Base-by-base conservation (phyloP, 352 stramenopile genomes). In the Globisporangium echinulatum region DNA sequence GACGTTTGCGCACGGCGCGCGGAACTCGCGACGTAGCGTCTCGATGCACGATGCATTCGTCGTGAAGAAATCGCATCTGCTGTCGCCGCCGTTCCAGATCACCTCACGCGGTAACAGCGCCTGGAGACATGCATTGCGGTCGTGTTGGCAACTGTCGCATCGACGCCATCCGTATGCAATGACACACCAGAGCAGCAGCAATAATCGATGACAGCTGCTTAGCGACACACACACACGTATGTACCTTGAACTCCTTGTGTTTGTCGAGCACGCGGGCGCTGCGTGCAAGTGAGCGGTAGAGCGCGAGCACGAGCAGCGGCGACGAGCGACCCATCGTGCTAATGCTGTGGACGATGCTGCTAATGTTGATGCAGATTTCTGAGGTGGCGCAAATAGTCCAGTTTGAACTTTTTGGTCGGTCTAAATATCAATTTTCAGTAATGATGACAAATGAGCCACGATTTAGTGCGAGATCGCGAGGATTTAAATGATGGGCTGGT, bases 251-350 rank as follows among this genome's bases (percentile, higher is more conserved):
- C 52, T 70, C 68, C 7, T 71, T 69, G 56, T 74, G 63, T 5
- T 57, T 52, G 60, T 92, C 82, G 33, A 92, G 68, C 60, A 88
- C 77, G 62, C 75, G 76, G 49, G 76, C 72, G 62, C 82, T 87
- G 54, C 76, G 82, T 50, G 87, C 57, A 36, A 90, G 75, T 56
- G 79, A 87, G 50, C 79, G 77, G 52, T 90, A 90, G 57, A 92
- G 72, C 69, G 77, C 74, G 54, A 87, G 58, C 40, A 81, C 77
- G 42, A 92, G 65, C 68, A 75, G 81, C 6, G 58, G 64, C 2
- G 77, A 85, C 10, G 46, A 50, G 14, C 25, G 25, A 33, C 65
- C 63, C 70, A 84, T 83, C 3, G 4, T 47, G 25, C 25, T 33
- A 0, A 3, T 33, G 25, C 25, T 33, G 25, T 33, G 25, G 25